phyloP scores from a whole-genome alignment of 768 basidiomycete species.

The Kwoniella newhampshirensis region DNA sequence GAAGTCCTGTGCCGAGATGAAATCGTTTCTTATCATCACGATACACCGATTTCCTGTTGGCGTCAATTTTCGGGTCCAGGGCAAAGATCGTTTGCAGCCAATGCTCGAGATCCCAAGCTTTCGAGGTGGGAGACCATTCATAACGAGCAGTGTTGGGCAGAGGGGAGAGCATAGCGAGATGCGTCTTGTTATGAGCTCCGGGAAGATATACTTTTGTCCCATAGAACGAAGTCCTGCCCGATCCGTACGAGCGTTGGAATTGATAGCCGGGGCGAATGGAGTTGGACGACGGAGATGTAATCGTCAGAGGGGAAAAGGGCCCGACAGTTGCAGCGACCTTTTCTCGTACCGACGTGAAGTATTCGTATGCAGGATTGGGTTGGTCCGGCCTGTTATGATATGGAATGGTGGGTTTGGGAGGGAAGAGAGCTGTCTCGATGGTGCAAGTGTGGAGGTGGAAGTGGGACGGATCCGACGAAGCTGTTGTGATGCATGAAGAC shows the following conservation, averaged over 20 bases:
- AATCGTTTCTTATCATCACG: constrained; percentile 27
- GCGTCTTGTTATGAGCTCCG: constrained; percentile 1
- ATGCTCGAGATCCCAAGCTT: constrained; percentile 32
- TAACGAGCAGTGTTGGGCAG: constrained; percentile 1
- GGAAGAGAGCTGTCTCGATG: constrained; percentile 25
- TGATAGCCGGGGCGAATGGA: background rate
- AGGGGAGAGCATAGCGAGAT: background rate
- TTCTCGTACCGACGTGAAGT: constrained; percentile 6
- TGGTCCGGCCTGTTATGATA: background rate
- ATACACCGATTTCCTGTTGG: constrained; percentile 17
- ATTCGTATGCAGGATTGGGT: constrained; percentile 23
- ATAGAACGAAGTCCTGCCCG: background rate
- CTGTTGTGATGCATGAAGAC: background rate
- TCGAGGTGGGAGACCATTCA: constrained; percentile 30
- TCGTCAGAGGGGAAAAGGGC: constrained; percentile 12
- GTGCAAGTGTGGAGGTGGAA: constrained; percentile 41
- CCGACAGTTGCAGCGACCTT: constrained; percentile 9
- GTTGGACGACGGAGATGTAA: constrained; percentile 1
- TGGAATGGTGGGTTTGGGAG: constrained; percentile 15
- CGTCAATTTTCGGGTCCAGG: constrained; percentile 23
- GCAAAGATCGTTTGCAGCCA: constrained; percentile 36
- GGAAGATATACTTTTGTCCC: constrained; percentile 4
- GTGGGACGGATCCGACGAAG: background rate
- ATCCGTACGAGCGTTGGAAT: background rate
- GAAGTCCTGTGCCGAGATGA: constrained; percentile 19